Base-by-base conservation (phyloP, 495 filamentous ascomycete species). In the Aspergillus sparsus region DNA sequence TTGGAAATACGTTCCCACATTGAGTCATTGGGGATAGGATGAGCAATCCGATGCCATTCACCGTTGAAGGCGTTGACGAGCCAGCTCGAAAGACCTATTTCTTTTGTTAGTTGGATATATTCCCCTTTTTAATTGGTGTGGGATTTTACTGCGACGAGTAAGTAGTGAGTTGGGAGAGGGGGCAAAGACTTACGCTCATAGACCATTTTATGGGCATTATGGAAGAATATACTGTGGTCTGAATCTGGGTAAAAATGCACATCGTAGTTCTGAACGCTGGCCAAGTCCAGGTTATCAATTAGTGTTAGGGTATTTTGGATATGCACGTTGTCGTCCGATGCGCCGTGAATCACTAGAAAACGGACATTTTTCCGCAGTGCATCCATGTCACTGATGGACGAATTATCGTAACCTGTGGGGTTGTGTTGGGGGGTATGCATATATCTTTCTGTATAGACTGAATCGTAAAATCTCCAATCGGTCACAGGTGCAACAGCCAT, bases 401-500 rank as follows among this genome's bases (percentile, higher is more conserved):
- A 82, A 63, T 84, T 87, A 21, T 86, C 79, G 73, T 97, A 98
- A 2, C 94, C 93, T 0, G 71, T 66, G 1, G 77, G 79, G 66
- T 97, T 97, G 65, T 88, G 79, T 62, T 95, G 85, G 31, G 93
- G 93, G 5, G 87, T 96, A 62, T 91, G 88, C 93, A 97, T 97
- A 71, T 96, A 97, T 37, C 93, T 84, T 72, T 97, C 93, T 6
- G 93, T 97, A 74, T 97, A 97, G 61, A 97, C 89, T 27, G 89
- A 93, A 69, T 97, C 92, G 71, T 97, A 97, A 70, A 88, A 95
- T 46, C 88, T 80, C 95, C 95, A 98, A 71, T 98, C 92, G 1
- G 95, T 98, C 11, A 98, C 94, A 9, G 94, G 94, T 4, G 95
- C 95, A 27, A 98, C 94, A 11, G 94, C 92, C 91, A 98, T 97